Percentiles rank a stretch among this genome's conserved stretches.
These are phyloP conservation scores for Hortiboletus campestris DNA, from an alignment of 768 basidiomycete genomes.

Conservation along the genomic window DNA sequence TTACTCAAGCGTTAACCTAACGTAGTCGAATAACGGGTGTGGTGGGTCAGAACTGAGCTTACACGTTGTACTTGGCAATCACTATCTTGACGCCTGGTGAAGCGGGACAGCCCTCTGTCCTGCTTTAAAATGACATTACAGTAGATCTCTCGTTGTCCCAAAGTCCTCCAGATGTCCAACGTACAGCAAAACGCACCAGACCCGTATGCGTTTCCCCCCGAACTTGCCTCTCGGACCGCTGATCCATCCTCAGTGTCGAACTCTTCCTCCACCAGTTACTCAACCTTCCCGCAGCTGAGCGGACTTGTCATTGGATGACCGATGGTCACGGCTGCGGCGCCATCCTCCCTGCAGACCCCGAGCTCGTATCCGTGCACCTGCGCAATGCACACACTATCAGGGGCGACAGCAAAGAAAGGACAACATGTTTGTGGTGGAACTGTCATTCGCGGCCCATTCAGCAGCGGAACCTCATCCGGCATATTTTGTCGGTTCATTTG, in stretches of 20 bases:
- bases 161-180: too few relatives aligned
- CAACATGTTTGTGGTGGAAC: not conserved
- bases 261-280: not conserved
- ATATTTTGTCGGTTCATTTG: not conserved
- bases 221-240: too few relatives aligned
- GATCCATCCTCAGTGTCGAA: not conserved
- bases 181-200: too few relatives aligned
- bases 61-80: too few relatives aligned
- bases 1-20: too few relatives aligned
- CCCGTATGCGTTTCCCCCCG: too few relatives aligned
- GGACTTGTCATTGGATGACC: not conserved
- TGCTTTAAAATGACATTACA: too few relatives aligned
- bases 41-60: too few relatives aligned
- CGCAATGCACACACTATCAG: not conserved
- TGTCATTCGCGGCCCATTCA: conserved; percentile 2
- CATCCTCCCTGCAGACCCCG: not conserved
- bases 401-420: not conserved
- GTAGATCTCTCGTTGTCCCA: too few relatives aligned
- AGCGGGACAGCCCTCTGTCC: too few relatives aligned
- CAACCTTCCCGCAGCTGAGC: not conserved
- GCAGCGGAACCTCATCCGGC: not conserved
- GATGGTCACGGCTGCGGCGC: not conserved
- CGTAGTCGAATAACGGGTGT: too few relatives aligned
- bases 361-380: not conserved
- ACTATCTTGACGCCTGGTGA: too few relatives aligned